Conservation (phyloP, 257 asterid genomes). For the Cordia subcordata region DNA sequence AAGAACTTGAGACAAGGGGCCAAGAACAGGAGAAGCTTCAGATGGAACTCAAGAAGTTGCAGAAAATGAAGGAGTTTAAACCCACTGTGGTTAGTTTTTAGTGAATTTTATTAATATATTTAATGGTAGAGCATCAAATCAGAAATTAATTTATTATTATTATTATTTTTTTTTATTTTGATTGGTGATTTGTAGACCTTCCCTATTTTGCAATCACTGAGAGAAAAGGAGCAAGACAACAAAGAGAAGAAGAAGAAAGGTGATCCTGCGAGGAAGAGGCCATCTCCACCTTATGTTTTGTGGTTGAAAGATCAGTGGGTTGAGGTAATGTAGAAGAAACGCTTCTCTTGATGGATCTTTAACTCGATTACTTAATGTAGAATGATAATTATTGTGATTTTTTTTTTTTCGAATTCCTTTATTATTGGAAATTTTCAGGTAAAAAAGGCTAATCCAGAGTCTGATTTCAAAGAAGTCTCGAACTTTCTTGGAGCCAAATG, state of each 20-base stretch:
- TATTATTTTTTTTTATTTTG: neutral
- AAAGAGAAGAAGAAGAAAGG: constrained; percentile 53
- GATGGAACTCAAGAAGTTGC: constrained; percentile 72
- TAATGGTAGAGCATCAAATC: neutral
- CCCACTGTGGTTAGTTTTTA: constrained; percentile 59
- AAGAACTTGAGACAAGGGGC: constrained; percentile 9
- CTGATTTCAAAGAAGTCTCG: constrained; percentile 72
- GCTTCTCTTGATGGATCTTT: neutral
- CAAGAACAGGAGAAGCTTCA: constrained; percentile 59
- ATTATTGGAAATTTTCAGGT: constrained; percentile 34
- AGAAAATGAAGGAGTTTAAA: constrained; percentile 82
- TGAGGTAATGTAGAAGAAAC: constrained; percentile 47
- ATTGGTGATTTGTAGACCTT: constrained; percentile 32
- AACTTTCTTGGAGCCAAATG: constrained; percentile 65
- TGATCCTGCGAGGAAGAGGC: constrained; percentile 47
- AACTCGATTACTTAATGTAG: neutral
- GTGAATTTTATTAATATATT: too few species aligned
- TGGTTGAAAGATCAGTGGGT: constrained; percentile 96
- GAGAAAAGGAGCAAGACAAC: constrained; percentile 59
- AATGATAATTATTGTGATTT: neutral
- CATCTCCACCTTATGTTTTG: constrained; percentile 62
- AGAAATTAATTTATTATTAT: neutral
- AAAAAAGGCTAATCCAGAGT: constrained; percentile 61
- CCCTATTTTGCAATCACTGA: constrained; percentile 33
- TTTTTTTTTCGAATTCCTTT: neutral